Evolutionary conservation across 208 protist genomes (phyloP), one percentile per base, ranked within the genome.

Genomic region (Kentomonas sorsogonicus): DNA sequence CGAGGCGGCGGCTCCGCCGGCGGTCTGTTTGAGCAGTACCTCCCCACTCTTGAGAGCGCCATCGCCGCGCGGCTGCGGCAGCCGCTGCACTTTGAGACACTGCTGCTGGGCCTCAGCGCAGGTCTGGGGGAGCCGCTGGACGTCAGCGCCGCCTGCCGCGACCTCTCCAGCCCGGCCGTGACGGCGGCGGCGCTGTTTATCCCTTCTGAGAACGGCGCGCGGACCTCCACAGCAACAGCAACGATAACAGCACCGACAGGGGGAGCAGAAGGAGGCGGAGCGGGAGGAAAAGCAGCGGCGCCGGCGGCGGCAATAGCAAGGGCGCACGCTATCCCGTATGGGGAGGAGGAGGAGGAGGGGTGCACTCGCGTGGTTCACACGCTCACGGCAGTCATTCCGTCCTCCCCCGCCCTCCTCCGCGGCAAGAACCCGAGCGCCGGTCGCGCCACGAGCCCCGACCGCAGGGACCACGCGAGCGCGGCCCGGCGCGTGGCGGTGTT

Each of bases 71-170:
- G 31, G 34, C n/a, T 85, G 16, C 53, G 66, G 7, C 66, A 80
- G 46, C 77, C 77, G 31, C 51, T 75, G 18, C 74, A 83, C 52
- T 83, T 82, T 29, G 44, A 83, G 20, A 48, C 51, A 47, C 58
- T 89, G 10, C 38, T 76, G 3, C 41, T 60, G 3, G 55, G 40
- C 7, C 54, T 85, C 58, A 59, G 33, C 10, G 45, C 63, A 0
- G 61, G 60, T 53, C 73, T 81, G 47, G 81, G 74, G 23, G 34
- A 27, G 18, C 74, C 81, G 1, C 25, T 85, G 4, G 63, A 71
- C 16, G 31, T 85, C 22, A 69, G 63, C 44, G 36, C 66, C 2
- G 34, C 44, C 25, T 51, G 50, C 46, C 59, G 54, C 30, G 44
- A 46, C n/a, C 11, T 50, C 9, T 36, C 20, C 3, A 26, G 27